A percentile compares a stretch with the other conserved stretches of the same genome.
Conservation (phyloP, 2,329 filamentous ascomycete genomes). For the Elsinoe arachidis region DNA sequence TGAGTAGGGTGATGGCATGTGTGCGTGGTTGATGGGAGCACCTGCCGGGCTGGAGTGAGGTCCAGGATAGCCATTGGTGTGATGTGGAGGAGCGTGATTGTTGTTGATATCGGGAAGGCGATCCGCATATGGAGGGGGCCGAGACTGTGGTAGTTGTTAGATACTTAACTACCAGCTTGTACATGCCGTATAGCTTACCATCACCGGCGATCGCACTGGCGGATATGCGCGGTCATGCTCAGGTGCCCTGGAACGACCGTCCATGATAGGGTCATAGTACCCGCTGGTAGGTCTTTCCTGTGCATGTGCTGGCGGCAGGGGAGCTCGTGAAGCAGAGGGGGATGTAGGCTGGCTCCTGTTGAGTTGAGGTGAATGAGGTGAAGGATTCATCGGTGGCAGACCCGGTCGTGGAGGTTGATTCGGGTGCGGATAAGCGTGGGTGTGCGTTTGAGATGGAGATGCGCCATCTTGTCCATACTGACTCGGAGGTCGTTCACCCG, state of each 20-base stretch:
- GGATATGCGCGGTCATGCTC: slow-evolving; percentile 32
- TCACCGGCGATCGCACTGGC: slow-evolving; percentile 24
- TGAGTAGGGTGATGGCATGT: slow-evolving; percentile 18
- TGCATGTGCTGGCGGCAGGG: slow-evolving; percentile 20
- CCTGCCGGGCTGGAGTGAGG: not conserved
- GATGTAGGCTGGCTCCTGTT: slow-evolving; percentile 30
- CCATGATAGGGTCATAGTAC: slow-evolving; percentile 44
- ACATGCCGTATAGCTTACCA: slow-evolving; percentile 18
- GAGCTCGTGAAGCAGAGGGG: slow-evolving; percentile 28
- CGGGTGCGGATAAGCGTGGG: slow-evolving; percentile 28
- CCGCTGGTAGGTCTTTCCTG: slow-evolving; percentile 35
- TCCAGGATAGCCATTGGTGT: slow-evolving; percentile 1
- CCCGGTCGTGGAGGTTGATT: slow-evolving; percentile 22
- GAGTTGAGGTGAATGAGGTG: slow-evolving; percentile 22
- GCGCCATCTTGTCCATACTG: slow-evolving; percentile 20
- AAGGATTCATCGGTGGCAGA: slow-evolving; percentile 19
- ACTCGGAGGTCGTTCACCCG: not conserved
- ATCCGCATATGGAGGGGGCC: not conserved
- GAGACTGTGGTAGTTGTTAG: not conserved
- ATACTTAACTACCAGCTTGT: not conserved
- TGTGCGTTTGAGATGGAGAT: slow-evolving; percentile 27
- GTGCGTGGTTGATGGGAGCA: slow-evolving; percentile 4
- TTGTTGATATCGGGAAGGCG: not conserved
- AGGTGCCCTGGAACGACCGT: slow-evolving; percentile 29
- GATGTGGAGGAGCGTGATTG: not conserved